These are phyloP conservation scores for Pseudoneurospora amorphoporcata DNA, from an alignment of 495 filamentous ascomycete genomes.

Conservation along the genomic window DNA sequence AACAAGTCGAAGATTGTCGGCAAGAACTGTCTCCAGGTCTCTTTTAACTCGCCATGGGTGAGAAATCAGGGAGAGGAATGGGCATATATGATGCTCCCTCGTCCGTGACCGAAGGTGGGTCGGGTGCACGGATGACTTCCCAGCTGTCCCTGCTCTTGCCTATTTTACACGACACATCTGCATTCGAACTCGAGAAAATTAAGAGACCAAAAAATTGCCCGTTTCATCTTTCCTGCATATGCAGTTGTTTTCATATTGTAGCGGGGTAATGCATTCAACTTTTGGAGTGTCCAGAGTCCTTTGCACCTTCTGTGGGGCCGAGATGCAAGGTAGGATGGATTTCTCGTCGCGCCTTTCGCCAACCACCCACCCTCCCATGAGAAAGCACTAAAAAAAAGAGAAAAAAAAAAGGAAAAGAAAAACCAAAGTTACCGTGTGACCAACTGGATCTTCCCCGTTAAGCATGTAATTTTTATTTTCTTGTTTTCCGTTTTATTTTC, in stretches of 20 bases:
- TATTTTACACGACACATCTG: background rate
- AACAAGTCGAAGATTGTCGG: background rate
- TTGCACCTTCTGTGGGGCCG: background rate
- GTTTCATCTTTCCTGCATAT: background rate
- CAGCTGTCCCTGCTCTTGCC: background rate
- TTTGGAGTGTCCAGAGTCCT: background rate
- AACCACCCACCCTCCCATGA: background rate
- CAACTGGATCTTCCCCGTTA: background rate
- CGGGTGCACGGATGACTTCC: background rate
- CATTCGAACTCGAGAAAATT: background rate
- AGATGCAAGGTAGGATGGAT: background rate
- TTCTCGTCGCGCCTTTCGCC: background rate
- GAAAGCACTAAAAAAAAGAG: background rate
- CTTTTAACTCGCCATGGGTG: background rate
- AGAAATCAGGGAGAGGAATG: too few relatives aligned
- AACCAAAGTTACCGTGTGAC: background rate
- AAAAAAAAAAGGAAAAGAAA: background rate
- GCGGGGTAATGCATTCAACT: background rate
- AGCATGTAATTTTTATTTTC: background rate
- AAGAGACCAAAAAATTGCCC: rapidly evolving
- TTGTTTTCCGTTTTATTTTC: background rate
- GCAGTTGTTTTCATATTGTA: background rate
- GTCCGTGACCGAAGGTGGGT: background rate
- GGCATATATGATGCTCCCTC: too few relatives aligned
- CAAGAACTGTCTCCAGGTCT: background rate